Conservation (phyloP, 225 moss, liverwort and hornwort genomes). For the Neckera pumila region DNA sequence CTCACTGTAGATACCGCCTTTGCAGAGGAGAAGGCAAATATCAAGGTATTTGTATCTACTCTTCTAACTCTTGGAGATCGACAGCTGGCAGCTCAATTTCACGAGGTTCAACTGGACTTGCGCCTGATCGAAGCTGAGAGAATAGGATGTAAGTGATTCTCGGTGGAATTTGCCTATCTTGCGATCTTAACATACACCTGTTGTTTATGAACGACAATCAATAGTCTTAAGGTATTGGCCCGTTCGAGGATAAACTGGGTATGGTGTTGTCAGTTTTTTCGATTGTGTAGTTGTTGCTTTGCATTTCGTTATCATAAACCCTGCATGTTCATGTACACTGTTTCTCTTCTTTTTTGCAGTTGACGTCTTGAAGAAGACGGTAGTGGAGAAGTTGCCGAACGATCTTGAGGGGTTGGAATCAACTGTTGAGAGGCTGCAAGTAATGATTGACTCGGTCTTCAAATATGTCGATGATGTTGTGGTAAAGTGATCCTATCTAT, state of each 20-base stretch:
- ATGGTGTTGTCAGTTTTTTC: background rate
- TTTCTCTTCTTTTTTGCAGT: slow-evolving; percentile 25
- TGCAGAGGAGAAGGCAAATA: slow-evolving; percentile 69
- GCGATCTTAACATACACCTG: background rate
- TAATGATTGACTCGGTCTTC: slow-evolving; percentile 80
- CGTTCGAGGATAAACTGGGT: background rate
- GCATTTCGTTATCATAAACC: background rate
- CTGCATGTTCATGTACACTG: background rate
- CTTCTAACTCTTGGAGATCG: slow-evolving; percentile 89
- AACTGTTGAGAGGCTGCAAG: slow-evolving; percentile 72
- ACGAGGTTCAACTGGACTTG: slow-evolving; percentile 92
- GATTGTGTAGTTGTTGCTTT: background rate
- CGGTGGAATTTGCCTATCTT: background rate
- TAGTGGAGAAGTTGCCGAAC: slow-evolving; percentile 90
- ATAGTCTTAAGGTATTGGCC: background rate
- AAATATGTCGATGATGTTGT: slow-evolving; percentile 93
- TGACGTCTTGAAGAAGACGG: slow-evolving; percentile 92
- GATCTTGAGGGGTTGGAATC: slow-evolving; percentile 93
- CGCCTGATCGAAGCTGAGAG: slow-evolving; percentile 96
- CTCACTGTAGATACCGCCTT: slow-evolving; percentile 90
- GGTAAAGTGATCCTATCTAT: slow-evolving; percentile 37
- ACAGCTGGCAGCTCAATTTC: slow-evolving; percentile 93
- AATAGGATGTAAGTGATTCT: slow-evolving; percentile 67
- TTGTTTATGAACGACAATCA: background rate
- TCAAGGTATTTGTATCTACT: slow-evolving; percentile 94